phyloP scores from a whole-genome alignment of 1,284 basidiomycete species.

The Malassezia globosa region DNA sequence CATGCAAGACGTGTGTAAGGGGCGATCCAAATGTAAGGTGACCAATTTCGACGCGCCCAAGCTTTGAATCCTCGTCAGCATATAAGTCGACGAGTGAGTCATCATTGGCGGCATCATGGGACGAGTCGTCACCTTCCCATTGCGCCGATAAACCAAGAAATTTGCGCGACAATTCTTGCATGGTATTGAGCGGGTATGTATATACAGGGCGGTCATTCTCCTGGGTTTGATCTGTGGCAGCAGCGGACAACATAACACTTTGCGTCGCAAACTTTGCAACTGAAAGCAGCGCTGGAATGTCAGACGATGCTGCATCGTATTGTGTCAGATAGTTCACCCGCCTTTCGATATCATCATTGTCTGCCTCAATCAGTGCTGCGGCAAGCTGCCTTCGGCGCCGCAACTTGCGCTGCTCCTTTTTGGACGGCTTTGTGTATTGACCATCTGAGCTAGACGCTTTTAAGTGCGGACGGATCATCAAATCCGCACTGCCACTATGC shows the following conservation, averaged over 20 bases:
- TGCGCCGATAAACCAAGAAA: slow-evolving; percentile 1
- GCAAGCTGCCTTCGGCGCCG: slow-evolving; percentile 28
- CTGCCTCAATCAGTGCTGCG: slow-evolving; percentile 43
- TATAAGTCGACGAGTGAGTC: not conserved
- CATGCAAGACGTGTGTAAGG: not conserved
- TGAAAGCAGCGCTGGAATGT: not conserved
- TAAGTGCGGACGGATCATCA: too few relatives aligned
- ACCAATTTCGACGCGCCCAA: not conserved
- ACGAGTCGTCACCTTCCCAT: not conserved
- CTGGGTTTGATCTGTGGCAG: not conserved
- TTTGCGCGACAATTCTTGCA: slow-evolving; percentile 5
- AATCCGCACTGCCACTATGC: slow-evolving; percentile 1
- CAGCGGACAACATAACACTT: slow-evolving; percentile 10
- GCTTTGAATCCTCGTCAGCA: not conserved
- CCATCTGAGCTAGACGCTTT: too few relatives aligned
- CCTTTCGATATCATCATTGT: slow-evolving; percentile 36
- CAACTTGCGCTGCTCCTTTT: not conserved
- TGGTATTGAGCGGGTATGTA: slow-evolving; percentile 4
- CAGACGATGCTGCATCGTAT: not conserved
- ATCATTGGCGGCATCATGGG: not conserved
- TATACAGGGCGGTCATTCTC: slow-evolving; percentile 5
- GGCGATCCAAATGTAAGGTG: slow-evolving; percentile 1
- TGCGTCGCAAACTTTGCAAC: slow-evolving; percentile 1
- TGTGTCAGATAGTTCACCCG: slow-evolving; percentile 20
- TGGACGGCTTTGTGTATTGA: not conserved